Conservation (phyloP, 1,284 basidiomycete genomes). For the Amylostereum chailletii region DNA sequence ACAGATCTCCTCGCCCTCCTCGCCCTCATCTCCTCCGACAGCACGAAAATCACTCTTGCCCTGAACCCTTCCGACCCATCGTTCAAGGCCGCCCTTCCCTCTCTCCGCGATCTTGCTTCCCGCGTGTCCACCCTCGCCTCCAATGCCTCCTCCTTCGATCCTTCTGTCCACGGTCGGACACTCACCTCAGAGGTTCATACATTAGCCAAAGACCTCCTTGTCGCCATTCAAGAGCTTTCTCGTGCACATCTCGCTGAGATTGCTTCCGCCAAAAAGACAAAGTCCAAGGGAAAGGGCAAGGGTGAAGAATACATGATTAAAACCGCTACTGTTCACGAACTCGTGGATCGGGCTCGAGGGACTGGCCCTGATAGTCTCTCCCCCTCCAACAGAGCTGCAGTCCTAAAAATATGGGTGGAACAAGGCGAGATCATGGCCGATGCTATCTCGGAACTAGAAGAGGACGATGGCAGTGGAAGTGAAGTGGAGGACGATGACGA, state of each 20-base stretch:
- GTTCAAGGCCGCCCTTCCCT: conserved; percentile 42
- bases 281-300: conserved; percentile 4
- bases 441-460: conserved; percentile 16
- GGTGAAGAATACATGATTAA: conserved; percentile 50
- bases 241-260: conserved; percentile 14
- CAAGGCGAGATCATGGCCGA: conserved; percentile 47
- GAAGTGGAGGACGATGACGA: conserved; percentile 34
- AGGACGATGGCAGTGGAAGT: conserved; percentile 19
- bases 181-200: conserved; percentile 40
- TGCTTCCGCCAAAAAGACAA: not conserved
- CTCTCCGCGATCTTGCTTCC: conserved; percentile 49
- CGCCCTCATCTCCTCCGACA: conserved; percentile 47
- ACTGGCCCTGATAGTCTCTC: conserved; percentile 35
- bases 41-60: conserved; percentile 59
- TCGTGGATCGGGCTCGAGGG: conserved; percentile 43
- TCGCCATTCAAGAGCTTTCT: conserved; percentile 33
- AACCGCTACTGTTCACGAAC: conserved; percentile 57
- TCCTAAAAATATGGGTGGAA: conserved; percentile 44
- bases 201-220: conserved; percentile 36
- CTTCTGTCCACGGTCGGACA: conserved; percentile 38
- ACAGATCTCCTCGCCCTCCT: conserved; percentile 55
- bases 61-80: conserved; percentile 54
- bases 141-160: conserved; percentile 44
- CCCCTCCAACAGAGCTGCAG: conserved; percentile 48
- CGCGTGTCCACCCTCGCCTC: conserved; percentile 49